Evolutionary conservation across 2,329 filamentous ascomycete genomes (phyloP), one percentile per base, ranked within the genome.

Genomic region (Dothideomycetes sp.): DNA sequence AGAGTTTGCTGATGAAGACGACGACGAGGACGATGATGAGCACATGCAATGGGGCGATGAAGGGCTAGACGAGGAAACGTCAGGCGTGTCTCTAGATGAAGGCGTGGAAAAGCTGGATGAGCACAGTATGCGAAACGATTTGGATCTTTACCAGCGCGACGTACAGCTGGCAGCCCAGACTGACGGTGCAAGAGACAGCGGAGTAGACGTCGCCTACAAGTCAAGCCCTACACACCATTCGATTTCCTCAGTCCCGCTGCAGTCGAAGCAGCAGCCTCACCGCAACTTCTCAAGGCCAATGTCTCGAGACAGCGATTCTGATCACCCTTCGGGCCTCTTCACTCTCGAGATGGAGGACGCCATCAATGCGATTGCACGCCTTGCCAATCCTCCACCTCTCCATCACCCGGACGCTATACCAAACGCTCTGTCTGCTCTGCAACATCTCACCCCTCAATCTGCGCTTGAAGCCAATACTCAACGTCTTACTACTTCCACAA

Each of bases 1-100:
- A 35, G 84, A 81, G 2, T 82, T 83, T 52, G 78, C 79, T 3
- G 77, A 74, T 32, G 77, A 77, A 12, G 47, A 49, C n/a, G 44
- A 45, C 5, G 47, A 48, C 3, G 44, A 44, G 18, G 43, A 14
- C n/a, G 37, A 43, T 8, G 38, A 30, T 11, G 43, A 40, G 22
- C 16, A 30, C 24, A 29, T 18, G 19, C 8, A 10, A 22, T 19
- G 37, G 22, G 11, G 37, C 15, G 36, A 32, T 4, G 16, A 32
- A 18, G 55, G 42, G 9, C 36, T 50, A 19, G 46, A 49, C 19
- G 47, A 47, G 14, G 60, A 52, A 22, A 27, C 27, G 54, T 18
- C 19, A 19, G 32, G 32, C 5, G 22, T 18, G 31, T 19, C 31
- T n/a, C 40, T n/a, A 12, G 29, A 36, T 11, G 31, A 33, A 30